A percentile compares a stretch with the other conserved stretches of the same genome.
Conservation (phyloP, 2,329 filamentous ascomycete species). For the Alternaria brassicae region DNA sequence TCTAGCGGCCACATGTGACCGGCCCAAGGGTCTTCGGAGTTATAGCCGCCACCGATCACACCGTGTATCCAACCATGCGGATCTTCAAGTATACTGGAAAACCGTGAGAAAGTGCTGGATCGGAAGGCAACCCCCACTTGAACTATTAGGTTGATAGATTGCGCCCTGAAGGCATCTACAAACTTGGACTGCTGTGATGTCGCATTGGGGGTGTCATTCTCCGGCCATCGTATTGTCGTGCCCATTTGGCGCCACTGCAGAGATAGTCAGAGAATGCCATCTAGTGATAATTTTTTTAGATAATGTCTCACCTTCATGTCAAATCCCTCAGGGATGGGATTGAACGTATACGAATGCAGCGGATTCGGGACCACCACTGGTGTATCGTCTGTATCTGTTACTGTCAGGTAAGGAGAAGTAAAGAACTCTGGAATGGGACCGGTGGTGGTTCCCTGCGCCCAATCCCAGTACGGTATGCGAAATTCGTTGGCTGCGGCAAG, state of each 20-base stretch:
- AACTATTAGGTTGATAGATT: slow-evolving; percentile 49
- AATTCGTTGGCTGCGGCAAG: slow-evolving; percentile 37
- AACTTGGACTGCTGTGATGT: slow-evolving; percentile 24
- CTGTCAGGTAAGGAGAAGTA: slow-evolving; percentile 19
- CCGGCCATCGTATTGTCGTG: slow-evolving; percentile 44
- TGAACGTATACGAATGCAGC: slow-evolving; percentile 39
- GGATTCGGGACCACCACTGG: slow-evolving; percentile 35
- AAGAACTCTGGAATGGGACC: slow-evolving; percentile 39
- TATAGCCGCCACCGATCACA: slow-evolving; percentile 55
- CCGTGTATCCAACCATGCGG: slow-evolving; percentile 42
- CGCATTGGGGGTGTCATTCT: slow-evolving; percentile 23
- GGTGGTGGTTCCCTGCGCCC: slow-evolving; percentile 32
- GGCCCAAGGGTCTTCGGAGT: slow-evolving; percentile 24
- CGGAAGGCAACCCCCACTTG: slow-evolving; percentile 12
- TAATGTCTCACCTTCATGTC: slow-evolving; percentile 23
- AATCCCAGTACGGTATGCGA: slow-evolving; percentile 48
- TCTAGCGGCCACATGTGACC: slow-evolving; percentile 75
- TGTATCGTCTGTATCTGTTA: slow-evolving; percentile 27
- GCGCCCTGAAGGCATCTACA: slow-evolving; percentile 21
- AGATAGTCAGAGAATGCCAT: not conserved
- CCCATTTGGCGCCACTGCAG: slow-evolving; percentile 34
- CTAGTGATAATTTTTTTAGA: too few relatives aligned
- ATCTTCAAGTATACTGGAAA: slow-evolving; percentile 48
- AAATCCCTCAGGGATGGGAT: slow-evolving; percentile 35
- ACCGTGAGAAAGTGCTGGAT: slow-evolving; percentile 17